Base-by-base conservation (phyloP, 108 stramenopile species). In the Skeletonema menzelii region DNA sequence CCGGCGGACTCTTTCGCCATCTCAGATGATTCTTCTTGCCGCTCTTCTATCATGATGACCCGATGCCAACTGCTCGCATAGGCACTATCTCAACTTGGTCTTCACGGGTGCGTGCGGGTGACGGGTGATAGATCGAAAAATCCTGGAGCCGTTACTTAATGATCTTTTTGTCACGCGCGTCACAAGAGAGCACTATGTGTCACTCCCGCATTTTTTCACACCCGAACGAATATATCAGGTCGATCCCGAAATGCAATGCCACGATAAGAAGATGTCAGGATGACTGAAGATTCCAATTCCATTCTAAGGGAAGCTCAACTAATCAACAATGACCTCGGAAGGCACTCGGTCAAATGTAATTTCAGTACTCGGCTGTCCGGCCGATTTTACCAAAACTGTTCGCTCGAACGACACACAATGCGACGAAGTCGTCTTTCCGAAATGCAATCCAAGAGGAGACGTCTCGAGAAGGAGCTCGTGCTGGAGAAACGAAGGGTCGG, bases 311-410 rank as follows among this genome's bases (percentile, higher is more conserved):
- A 79, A 40, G 77, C 77, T 22, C 77, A 61, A 38, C 70, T 79
- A 35, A 32, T 79, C 20, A 79, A 79, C 55, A 72, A 66, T 44
- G 77, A 79, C 14, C 47, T 79, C 10, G 77, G 77, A 28, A 59
- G 70, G 42, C 77, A 79, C 56, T 79, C 65, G 10, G 77, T 79
- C 37, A 71, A 62, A 37, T 72, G 65, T 61, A 72, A 67, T 46
- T 79, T 79, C 44, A 67, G 59, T 59, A 67, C 70, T 10, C 77
- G 66, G 46, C 77, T 79, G 27, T 40, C 77, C 0, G 77, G 77
- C 19, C 47, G 77, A 44, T 79, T 79, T 66, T 79, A 72, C 46
- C 65, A 71, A 53, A 79, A 79, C 47, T 44, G 65, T 31, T 79
- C 77, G 8, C 70, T 79, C 31, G 77, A 79, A 67, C 77, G 77